Conservation (phyloP, 306 rosid genomes). For the Lotus japonicus region DNA sequence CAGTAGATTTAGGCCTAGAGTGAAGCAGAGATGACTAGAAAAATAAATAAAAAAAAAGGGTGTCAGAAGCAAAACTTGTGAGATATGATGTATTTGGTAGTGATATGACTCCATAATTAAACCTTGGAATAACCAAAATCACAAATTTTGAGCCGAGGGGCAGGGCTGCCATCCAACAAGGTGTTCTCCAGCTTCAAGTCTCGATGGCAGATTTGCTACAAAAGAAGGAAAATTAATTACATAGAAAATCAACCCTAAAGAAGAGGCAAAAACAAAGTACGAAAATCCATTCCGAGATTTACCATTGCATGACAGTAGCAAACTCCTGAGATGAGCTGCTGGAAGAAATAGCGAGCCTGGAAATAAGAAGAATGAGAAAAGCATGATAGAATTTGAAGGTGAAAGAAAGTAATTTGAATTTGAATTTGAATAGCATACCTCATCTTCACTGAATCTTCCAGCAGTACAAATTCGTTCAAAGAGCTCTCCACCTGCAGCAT, state of each 20-base stretch:
- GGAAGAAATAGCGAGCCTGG: constrained; percentile 90
- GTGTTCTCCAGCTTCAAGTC: constrained; percentile 86
- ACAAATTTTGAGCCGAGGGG: constrained; percentile 81
- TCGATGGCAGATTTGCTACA: constrained; percentile 84
- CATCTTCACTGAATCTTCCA: constrained; percentile 86
- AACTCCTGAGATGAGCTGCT: constrained; percentile 92
- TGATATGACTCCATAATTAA: constrained; percentile 14
- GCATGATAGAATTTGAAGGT: constrained; percentile 6
- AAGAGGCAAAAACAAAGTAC: constrained; percentile 1
- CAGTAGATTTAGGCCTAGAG: constrained; percentile 77
- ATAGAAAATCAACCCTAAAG: background rate
- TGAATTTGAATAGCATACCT: no score
- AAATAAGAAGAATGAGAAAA: constrained; percentile 19
- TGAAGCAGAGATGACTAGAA: constrained; percentile 76
- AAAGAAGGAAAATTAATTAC: background rate
- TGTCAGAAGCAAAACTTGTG: constrained; percentile 11
- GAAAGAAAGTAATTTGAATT: no score
- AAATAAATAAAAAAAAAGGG: constrained; percentile 26
- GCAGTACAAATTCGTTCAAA: constrained; percentile 72
- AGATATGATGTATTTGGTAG: background rate
- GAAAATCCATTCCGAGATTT: background rate
- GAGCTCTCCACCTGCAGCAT: constrained; percentile 89
- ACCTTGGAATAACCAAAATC: constrained; percentile 95
- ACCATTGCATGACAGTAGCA: constrained; percentile 79
- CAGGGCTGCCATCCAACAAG: constrained; percentile 80